Percentiles rank a stretch among this genome's conserved stretches.
These are phyloP conservation scores for Graphilbum fragrans DNA, from an alignment of 2,329 filamentous ascomycete species.

Conservation along the genomic window DNA sequence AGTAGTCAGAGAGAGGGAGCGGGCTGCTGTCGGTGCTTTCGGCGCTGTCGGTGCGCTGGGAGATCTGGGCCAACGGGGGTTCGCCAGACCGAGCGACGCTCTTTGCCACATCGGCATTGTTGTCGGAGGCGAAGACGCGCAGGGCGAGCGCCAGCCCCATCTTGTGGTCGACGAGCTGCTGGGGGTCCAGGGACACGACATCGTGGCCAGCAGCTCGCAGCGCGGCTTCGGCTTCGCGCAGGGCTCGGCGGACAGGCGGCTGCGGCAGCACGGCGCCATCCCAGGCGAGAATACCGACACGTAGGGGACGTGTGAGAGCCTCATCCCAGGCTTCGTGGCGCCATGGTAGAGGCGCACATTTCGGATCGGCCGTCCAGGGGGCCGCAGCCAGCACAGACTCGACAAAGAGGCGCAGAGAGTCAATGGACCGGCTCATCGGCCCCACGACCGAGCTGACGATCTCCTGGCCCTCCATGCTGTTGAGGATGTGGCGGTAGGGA, in stretches of 20 bases:
- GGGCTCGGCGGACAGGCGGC: background rate
- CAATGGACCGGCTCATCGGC: constrained; percentile 45
- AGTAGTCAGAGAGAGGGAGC: no score
- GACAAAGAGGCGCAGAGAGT: constrained; percentile 38
- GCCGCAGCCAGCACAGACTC: constrained; percentile 41
- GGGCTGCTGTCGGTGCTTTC: no score
- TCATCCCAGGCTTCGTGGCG: no score
- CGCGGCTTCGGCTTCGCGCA: background rate
- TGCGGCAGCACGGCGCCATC: background rate
- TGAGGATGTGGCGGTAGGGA: constrained; percentile 10
- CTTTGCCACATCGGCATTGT: background rate
- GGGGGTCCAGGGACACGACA: background rate
- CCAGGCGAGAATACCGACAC: background rate
- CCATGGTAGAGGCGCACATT: constrained; percentile 55
- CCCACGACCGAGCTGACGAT: constrained; percentile 42
- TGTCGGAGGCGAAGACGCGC: no score
- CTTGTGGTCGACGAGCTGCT: background rate
- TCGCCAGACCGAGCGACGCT: constrained; percentile 6
- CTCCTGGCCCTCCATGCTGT: constrained; percentile 38
- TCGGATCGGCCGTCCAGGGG: constrained; percentile 56
- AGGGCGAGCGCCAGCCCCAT: no score
- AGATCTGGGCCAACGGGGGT: no score
- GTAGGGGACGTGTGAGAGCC: background rate
- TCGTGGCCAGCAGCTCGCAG: background rate
- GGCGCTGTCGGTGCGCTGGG: no score